Percentiles rank a stretch among this genome's conserved stretches.
Evolutionary conservation across 495 filamentous ascomycete genomes (phyloP).

Genomic region (Hyaloscypha variabilis): DNA sequence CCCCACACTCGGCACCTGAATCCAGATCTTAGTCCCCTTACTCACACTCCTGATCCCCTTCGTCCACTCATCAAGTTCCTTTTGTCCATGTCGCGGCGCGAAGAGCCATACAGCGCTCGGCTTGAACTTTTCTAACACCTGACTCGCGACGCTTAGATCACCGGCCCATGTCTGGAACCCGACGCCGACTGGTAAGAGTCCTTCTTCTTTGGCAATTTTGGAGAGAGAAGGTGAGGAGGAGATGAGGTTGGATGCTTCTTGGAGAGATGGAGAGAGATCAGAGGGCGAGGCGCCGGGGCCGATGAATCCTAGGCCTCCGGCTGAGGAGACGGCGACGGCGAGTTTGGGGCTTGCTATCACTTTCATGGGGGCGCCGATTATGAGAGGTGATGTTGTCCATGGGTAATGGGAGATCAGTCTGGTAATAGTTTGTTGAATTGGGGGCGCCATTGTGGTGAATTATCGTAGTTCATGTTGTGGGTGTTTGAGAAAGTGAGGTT

Average conservation of each 20-base stretch:
- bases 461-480: not conserved
- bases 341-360: constrained; percentile 63
- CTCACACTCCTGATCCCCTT: constrained; percentile 45
- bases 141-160: constrained; percentile 45
- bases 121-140: constrained; percentile 45
- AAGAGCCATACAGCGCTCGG: constrained; percentile 75
- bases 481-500: not conserved
- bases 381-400: constrained; percentile 47
- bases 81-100: constrained; percentile 49
- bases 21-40: constrained; percentile 57
- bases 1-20: constrained; percentile 63
- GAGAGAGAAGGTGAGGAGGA: not conserved
- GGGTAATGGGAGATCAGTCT: constrained; percentile 8
- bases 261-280: not conserved
- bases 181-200: constrained; percentile 5
- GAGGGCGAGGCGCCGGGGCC: constrained; percentile 34
- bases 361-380: constrained; percentile 73
- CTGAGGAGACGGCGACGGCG: constrained; percentile 55
- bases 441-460: not conserved
- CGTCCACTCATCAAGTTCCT: constrained; percentile 59
- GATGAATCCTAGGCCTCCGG: constrained; percentile 60
- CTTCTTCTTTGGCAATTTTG: not conserved
- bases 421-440: not conserved
- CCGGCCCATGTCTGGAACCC: constrained; percentile 15
- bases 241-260: not conserved